phyloP scores from a whole-genome alignment of 352 stramenopile genomes.

The Pythium biforme region DNA sequence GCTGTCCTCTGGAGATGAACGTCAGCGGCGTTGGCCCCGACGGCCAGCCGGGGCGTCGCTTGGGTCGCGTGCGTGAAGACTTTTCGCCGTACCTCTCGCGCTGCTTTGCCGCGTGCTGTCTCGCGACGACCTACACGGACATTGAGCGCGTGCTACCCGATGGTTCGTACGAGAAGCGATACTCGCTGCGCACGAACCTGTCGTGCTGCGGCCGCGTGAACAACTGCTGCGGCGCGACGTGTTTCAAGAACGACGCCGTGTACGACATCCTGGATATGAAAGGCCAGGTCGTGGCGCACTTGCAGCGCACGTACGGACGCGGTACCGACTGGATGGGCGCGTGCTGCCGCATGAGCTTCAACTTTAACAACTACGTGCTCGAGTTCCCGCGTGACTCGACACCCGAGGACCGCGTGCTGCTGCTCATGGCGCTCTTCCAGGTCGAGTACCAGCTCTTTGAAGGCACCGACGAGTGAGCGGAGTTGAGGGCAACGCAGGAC shows the following conservation, averaged over 20 bases:
- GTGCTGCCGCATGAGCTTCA: constrained; percentile 36
- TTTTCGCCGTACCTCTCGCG: constrained; percentile 50
- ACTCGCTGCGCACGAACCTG: constrained; percentile 54
- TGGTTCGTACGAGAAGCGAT: constrained; percentile 54
- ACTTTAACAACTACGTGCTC: constrained; percentile 60
- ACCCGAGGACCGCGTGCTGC: constrained; percentile 47
- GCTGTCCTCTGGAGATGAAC: constrained; percentile 49
- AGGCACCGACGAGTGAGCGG: constrained; percentile 19
- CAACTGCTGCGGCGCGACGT: constrained; percentile 70
- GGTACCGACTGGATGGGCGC: constrained; percentile 24
- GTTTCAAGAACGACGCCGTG: constrained; percentile 58
- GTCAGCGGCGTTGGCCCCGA: constrained; percentile 28
- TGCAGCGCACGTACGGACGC: constrained; percentile 53
- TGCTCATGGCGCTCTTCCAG: constrained; percentile 58
- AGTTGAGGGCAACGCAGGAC: too few species aligned
- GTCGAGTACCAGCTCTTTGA: constrained; percentile 67
- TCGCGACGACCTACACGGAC: constrained; percentile 62
- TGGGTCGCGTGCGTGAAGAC: constrained; percentile 51
- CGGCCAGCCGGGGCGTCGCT: constrained; percentile 21
- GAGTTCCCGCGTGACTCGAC: constrained; percentile 59
- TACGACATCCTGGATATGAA: constrained; percentile 63
- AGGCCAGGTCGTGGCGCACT: constrained; percentile 43
- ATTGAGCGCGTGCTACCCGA: constrained; percentile 51
- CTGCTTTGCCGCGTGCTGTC: constrained; percentile 42
- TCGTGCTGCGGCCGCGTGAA: constrained; percentile 59